Base-by-base conservation (phyloP, 2,329 filamentous ascomycete species). In the Juglanconis juglandina region DNA sequence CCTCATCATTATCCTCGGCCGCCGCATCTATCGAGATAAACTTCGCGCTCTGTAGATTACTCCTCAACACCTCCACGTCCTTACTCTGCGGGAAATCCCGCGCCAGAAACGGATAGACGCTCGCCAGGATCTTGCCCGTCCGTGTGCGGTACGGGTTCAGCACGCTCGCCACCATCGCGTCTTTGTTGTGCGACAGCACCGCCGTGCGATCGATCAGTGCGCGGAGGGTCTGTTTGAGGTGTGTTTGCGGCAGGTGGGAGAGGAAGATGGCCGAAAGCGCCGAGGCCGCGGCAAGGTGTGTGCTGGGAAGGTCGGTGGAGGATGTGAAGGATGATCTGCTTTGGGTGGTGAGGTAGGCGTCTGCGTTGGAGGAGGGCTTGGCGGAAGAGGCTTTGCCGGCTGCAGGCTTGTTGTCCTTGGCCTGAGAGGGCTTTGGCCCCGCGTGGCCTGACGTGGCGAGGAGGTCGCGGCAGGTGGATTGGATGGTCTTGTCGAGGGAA, bases 181-280 rank as follows among this genome's bases (percentile, higher is more conserved):
- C 79, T 69, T 86, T 87, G 71, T 88, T 81, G 61, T 82, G 80
- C 5, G 81, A 83, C 30, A 96, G 76, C 59, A 96, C 88, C 24
- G 91, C 89, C 3, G 90, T 91, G 65, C 90, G 89, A 69, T 97
- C 92, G 64, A 96, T 80, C 53, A 91, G 85, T 10, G 87, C 84
- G 56, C 94, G 87, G 24, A 91, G 71, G 2, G 89, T 84, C 8
- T 88, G 84, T n/a, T 89, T 83, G 42, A 96, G 75, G 69, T 86
- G 80, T 53, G 85, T 79, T 59, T 89, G 84, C 1, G 88, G 86
- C 3, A 95, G 74, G 60, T 80, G 79, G 17, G 81, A 81, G 24
- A 96, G 78, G 1, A 91, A 73, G 5, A 79, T 68, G 4, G 85
- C 79, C 11, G 97, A 79, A 14, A 97, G 80, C 6, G 70, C 65